Percentiles rank a stretch among this genome's conserved stretches.
These are phyloP conservation scores for Xerocomus spinulosus DNA, from an alignment of 768 basidiomycete species.

Conservation along the genomic window DNA sequence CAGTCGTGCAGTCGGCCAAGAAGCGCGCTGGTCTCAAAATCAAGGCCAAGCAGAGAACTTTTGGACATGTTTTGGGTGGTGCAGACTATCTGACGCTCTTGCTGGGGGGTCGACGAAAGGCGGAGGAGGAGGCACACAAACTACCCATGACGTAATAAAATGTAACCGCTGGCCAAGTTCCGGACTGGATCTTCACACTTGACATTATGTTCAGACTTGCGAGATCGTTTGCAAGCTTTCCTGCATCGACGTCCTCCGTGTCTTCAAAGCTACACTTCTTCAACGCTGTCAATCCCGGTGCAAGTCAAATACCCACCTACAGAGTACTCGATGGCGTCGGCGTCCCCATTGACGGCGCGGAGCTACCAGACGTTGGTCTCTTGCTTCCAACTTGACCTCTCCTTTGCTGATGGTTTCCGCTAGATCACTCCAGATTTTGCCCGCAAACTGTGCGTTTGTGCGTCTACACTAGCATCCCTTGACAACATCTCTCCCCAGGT, in stretches of 20 bases:
- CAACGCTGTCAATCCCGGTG: conserved; percentile 64
- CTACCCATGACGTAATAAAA: conserved; percentile 36
- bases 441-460: conserved; percentile 47
- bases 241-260: conserved; percentile 51
- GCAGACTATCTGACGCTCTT: conserved; percentile 74
- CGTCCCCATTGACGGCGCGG: conserved; percentile 63
- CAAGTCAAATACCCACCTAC: conserved; percentile 76
- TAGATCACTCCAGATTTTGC: conserved; percentile 70
- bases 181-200: conserved; percentile 9
- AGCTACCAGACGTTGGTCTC: conserved; percentile 63
- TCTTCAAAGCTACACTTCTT: conserved; percentile 71
- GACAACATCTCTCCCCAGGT: conserved; percentile 36
- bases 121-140: conserved; percentile 61
- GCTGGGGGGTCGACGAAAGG: conserved; percentile 67
- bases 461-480: not conserved
- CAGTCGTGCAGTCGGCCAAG: conserved; percentile 21
- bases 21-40: conserved; percentile 26
- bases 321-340: conserved; percentile 82
- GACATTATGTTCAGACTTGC: conserved; percentile 16
- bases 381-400: not conserved
- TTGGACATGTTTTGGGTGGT: conserved; percentile 54
- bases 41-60: conserved; percentile 16
- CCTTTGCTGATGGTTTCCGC: conserved; percentile 6
- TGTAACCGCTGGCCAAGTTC: conserved; percentile 13
- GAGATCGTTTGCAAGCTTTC: conserved; percentile 15